Percentiles rank a stretch among this genome's conserved stretches.
Conservation (phyloP, 1,139 yeast species). For the Hanseniaspora gamundiae region DNA sequence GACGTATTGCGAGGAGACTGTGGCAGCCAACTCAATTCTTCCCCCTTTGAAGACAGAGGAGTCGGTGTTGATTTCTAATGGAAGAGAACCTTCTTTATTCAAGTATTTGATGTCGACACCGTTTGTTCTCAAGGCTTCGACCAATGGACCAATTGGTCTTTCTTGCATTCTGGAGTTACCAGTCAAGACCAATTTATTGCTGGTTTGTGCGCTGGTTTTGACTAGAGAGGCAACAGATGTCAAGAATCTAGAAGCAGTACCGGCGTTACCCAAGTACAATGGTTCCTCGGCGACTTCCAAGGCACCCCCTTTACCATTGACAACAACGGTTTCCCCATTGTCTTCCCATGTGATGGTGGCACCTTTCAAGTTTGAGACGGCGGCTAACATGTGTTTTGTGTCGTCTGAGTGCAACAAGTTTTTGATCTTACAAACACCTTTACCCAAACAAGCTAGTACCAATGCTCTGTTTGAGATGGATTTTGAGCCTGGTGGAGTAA, state of each 20-base stretch:
- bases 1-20: conserved; percentile 93
- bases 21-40: conserved; percentile 84
- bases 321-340: conserved; percentile 78
- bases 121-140: conserved; percentile 73
- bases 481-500: conserved; percentile 93
- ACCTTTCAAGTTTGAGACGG: conserved; percentile 67
- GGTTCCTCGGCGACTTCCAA: conserved; percentile 44
- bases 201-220: conserved; percentile 28
- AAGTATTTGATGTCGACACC: conserved; percentile 66
- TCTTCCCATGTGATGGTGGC: conserved; percentile 72
- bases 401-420: conserved; percentile 91
- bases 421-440: conserved; percentile 70
- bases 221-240: conserved; percentile 86
- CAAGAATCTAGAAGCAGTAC: conserved; percentile 92
- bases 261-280: conserved; percentile 90
- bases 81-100: conserved; percentile 73
- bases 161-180: conserved; percentile 98
- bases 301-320: conserved; percentile 82
- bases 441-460: conserved; percentile 81
- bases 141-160: conserved; percentile 93
- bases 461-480: conserved; percentile 93
- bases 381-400: conserved; percentile 87
- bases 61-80: conserved; percentile 61
- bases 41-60: conserved; percentile 70
- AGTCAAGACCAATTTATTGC: conserved; percentile 51